Conservation (phyloP, 1,284 basidiomycete genomes). For the Heterobasidion parviporum region DNA sequence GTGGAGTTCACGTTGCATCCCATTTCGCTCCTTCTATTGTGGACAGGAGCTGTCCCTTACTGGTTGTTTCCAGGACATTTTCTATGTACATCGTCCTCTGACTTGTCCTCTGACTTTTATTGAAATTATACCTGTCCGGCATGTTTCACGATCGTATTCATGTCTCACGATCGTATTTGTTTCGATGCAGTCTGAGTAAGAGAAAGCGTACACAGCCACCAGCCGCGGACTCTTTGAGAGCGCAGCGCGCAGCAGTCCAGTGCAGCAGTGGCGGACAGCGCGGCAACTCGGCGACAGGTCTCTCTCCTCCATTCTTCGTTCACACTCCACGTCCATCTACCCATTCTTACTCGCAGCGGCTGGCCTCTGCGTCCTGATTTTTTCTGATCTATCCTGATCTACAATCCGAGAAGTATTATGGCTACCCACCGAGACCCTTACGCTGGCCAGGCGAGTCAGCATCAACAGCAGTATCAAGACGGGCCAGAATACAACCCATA, state of each 20-base stretch:
- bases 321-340: not conserved
- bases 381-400: not conserved
- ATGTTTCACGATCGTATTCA: too few relatives aligned
- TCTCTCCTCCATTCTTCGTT: not conserved
- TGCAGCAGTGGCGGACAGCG: not conserved
- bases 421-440: not conserved
- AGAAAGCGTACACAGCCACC: too few relatives aligned
- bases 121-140: too few relatives aligned
- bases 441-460: slow-evolving; percentile 25
- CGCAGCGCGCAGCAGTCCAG: not conserved
- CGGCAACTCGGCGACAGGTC: not conserved
- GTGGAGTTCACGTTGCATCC: not conserved
- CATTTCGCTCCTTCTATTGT: not conserved
- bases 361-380: not conserved
- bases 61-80: too few relatives aligned
- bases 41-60: not conserved
- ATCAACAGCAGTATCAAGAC: not conserved
- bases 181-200: too few relatives aligned
- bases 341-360: not conserved
- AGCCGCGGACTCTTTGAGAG: not conserved
- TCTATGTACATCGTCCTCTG: too few relatives aligned
- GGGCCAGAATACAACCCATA: slow-evolving; percentile 42
- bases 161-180: too few relatives aligned
- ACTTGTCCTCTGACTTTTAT: too few relatives aligned
- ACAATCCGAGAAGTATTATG: not conserved